Evolutionary conservation across 2,329 filamentous ascomycete species (phyloP).

Genomic region (Sarocladium kiliense): DNA sequence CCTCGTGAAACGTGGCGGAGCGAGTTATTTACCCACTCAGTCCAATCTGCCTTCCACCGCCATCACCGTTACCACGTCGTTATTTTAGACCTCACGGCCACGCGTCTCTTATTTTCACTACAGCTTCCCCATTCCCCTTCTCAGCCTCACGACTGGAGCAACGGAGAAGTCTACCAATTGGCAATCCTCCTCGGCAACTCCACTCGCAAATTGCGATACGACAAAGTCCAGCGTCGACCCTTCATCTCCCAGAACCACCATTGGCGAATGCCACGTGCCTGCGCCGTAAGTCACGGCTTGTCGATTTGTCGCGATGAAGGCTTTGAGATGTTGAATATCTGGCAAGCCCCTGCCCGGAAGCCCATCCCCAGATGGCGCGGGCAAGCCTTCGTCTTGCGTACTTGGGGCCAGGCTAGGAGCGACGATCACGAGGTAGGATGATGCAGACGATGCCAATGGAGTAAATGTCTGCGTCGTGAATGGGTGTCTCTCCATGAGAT

Average conservation of each 20-base stretch:
- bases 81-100: background rate
- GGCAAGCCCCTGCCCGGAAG: conserved; percentile 62
- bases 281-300: conserved; percentile 90
- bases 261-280: conserved; percentile 94
- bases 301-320: conserved; percentile 70
- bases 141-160: conserved; percentile 35
- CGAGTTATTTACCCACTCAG: conserved; percentile 2
- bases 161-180: conserved; percentile 61
- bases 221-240: conserved; percentile 71
- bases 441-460: conserved; percentile 55
- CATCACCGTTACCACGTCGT: background rate
- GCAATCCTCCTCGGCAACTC: conserved; percentile 77
- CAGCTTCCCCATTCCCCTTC: conserved; percentile 12
- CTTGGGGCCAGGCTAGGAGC: conserved; percentile 64
- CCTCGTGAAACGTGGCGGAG: conserved; percentile 5
- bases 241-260: conserved; percentile 71
- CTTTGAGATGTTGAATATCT: conserved; percentile 63
- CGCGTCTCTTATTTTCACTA: conserved; percentile 6
- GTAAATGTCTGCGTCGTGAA: conserved; percentile 93
- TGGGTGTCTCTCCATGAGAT: conserved; percentile 82
- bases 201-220: conserved; percentile 85
- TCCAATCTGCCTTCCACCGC: background rate
- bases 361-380: conserved; percentile 23
- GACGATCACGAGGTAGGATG: conserved; percentile 78
- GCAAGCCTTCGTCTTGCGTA: conserved; percentile 18